A percentile compares a stretch with the other conserved stretches of the same genome.
Conservation (phyloP, 306 rosid genomes). For the Quercus ilex region DNA sequence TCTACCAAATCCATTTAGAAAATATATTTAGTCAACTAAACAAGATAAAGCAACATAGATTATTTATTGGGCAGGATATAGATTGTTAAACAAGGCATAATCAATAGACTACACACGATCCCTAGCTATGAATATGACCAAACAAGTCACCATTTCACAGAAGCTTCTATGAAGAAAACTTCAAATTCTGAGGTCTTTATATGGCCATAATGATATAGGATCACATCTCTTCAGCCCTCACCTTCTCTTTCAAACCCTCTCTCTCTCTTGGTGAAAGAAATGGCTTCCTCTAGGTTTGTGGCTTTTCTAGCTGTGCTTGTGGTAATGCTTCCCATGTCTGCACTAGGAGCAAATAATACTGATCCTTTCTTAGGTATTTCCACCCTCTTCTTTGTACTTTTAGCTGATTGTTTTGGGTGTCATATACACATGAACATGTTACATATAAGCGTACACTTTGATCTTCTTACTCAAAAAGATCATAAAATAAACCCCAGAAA, state of each 20-base stretch:
- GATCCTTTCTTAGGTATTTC: neutral
- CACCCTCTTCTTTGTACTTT: neutral
- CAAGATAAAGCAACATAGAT: neutral
- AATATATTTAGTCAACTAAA: neutral
- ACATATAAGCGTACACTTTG: neutral
- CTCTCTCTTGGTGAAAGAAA: neutral
- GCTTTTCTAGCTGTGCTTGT: constrained; percentile 27
- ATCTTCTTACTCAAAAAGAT: neutral
- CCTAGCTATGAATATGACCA: neutral
- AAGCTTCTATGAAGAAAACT: constrained; percentile 6
- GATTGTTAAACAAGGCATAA: neutral
- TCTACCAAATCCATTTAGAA: neutral
- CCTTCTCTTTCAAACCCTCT: neutral
- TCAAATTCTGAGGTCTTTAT: neutral
- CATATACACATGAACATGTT: neutral
- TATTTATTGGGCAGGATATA: neutral
- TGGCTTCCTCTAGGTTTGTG: constrained; percentile 33
- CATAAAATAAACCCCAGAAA: neutral
- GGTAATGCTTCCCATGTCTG: constrained; percentile 19
- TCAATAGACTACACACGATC: neutral
- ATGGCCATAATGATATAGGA: neutral
- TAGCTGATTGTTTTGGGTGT: constrained; percentile 13
- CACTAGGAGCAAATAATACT: neutral
- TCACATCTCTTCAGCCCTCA: neutral
- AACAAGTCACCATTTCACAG: constrained; percentile 1